Conservation (phyloP, 2,329 filamentous ascomycete species). For the Apiospora malaysiana region DNA sequence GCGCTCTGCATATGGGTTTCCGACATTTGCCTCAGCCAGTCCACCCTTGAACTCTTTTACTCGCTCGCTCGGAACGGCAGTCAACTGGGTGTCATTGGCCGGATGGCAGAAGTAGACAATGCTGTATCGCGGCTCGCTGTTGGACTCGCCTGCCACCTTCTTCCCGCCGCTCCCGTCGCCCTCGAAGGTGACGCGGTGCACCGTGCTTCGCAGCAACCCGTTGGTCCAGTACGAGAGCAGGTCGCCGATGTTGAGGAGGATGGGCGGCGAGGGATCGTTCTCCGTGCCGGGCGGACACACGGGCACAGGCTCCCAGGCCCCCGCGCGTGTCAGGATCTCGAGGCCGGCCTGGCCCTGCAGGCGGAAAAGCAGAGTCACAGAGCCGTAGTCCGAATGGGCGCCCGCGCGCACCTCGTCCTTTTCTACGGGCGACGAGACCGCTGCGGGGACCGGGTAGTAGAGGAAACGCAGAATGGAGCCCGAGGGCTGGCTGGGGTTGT, state of each 20-base stretch:
- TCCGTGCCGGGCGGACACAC: slow-evolving; percentile 68
- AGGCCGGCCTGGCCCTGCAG: slow-evolving; percentile 83
- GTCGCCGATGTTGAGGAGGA: slow-evolving; percentile 79
- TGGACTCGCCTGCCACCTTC: slow-evolving; percentile 51
- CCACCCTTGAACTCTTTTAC: slow-evolving; percentile 49
- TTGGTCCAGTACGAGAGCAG: slow-evolving; percentile 87
- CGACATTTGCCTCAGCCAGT: slow-evolving; percentile 31
- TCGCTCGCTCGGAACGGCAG: slow-evolving; percentile 64
- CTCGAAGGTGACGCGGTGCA: slow-evolving; percentile 84
- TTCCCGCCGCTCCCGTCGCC: slow-evolving; percentile 30
- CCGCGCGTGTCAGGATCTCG: slow-evolving; percentile 72
- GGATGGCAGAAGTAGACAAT: slow-evolving; percentile 75
- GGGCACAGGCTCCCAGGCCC: slow-evolving; percentile 67
- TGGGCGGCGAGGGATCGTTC: slow-evolving; percentile 67
- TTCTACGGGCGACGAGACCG: slow-evolving; percentile 44
- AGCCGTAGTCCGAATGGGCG: slow-evolving; percentile 88
- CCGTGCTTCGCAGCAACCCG: slow-evolving; percentile 82
- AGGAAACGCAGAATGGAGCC: slow-evolving; percentile 72
- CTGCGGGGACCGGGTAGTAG: slow-evolving; percentile 67
- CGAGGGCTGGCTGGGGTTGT: slow-evolving; percentile 52
- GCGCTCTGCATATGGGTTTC: slow-evolving; percentile 56
- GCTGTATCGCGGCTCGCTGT: slow-evolving; percentile 62
- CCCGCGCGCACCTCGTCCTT: slow-evolving; percentile 78
- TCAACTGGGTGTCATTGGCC: slow-evolving; percentile 56
- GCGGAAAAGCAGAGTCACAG: slow-evolving; percentile 80